Percentiles rank a stretch among this genome's conserved stretches.
Evolutionary conservation across 2,329 filamentous ascomycete genomes (phyloP).

Genomic region (Fusarium chaquense): DNA sequence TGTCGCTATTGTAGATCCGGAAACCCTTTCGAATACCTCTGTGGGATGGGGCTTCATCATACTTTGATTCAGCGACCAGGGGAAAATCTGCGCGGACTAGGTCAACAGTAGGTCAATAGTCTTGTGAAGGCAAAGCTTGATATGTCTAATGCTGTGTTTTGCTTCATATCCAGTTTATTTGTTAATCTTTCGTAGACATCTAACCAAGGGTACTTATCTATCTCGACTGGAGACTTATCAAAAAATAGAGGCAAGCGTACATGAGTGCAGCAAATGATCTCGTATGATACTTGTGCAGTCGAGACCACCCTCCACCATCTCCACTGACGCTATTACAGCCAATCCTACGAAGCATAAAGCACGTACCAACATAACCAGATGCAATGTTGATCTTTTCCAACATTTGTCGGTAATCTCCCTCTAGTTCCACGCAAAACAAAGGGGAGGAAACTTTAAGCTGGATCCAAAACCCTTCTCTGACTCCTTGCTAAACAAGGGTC

Average conservation of each 20-base stretch:
- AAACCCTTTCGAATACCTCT: neutral
- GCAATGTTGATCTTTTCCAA: neutral
- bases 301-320: neutral
- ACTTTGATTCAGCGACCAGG: neutral
- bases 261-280: neutral
- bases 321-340: neutral
- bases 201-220: accelerated
- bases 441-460: neutral
- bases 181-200: accelerated
- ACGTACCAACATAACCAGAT: neutral
- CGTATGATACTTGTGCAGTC: neutral
- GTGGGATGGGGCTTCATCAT: neutral
- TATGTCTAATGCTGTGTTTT: neutral
- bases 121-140: neutral
- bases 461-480: neutral
- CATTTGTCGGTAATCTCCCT: neutral
- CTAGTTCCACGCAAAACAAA: neutral
- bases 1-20: neutral
- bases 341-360: neutral
- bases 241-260: neutral
- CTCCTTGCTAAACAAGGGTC: neutral
- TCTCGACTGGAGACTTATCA: neutral
- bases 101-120: neutral
- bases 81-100: neutral
- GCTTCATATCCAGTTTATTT: neutral